Evolutionary conservation across 1,139 yeast genomes (phyloP).

Genomic region (Pichia sp.): DNA sequence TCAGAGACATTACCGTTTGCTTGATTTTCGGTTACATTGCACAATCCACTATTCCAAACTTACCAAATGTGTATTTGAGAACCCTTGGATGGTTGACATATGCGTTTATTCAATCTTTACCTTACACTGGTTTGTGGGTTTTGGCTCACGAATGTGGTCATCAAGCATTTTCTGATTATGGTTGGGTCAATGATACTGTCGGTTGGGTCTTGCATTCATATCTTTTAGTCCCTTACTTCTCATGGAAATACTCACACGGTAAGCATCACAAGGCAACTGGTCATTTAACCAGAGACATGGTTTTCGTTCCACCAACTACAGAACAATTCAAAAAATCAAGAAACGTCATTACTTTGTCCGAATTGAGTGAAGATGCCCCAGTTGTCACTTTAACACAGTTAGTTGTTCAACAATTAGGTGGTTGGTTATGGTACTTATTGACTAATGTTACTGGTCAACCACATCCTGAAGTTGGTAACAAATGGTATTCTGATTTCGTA

Average conservation of each 20-base stretch:
- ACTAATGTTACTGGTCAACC: conserved; percentile 50
- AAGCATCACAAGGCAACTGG: conserved; percentile 63
- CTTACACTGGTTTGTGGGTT: conserved; percentile 49
- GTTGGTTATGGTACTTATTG: conserved; percentile 40
- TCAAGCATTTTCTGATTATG: conserved; percentile 52
- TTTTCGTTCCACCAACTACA: conserved; percentile 48
- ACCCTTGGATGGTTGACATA: conserved; percentile 51
- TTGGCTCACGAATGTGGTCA: conserved; percentile 64
- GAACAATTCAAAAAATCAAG: conserved; percentile 32
- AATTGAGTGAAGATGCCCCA: conserved; percentile 48
- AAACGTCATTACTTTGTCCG: conserved; percentile 30
- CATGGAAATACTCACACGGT: conserved; percentile 54
- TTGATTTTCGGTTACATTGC: conserved; percentile 38
- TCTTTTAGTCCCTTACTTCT: conserved; percentile 50
- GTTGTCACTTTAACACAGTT: conserved; percentile 36
- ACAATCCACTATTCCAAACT: conserved; percentile 40
- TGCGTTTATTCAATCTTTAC: conserved; percentile 22
- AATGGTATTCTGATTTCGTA: conserved; percentile 23
- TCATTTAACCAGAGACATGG: conserved; percentile 53
- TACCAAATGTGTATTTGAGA: conserved; percentile 38
- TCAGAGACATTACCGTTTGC: conserved; percentile 44
- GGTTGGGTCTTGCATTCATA: conserved; percentile 57
- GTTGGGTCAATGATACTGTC: conserved; percentile 44
- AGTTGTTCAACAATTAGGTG: conserved; percentile 46
- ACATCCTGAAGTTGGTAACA: conserved; percentile 25